These are phyloP conservation scores for Raffaelea albimanens DNA, from an alignment of 2,329 filamentous ascomycete genomes.

Conservation along the genomic window DNA sequence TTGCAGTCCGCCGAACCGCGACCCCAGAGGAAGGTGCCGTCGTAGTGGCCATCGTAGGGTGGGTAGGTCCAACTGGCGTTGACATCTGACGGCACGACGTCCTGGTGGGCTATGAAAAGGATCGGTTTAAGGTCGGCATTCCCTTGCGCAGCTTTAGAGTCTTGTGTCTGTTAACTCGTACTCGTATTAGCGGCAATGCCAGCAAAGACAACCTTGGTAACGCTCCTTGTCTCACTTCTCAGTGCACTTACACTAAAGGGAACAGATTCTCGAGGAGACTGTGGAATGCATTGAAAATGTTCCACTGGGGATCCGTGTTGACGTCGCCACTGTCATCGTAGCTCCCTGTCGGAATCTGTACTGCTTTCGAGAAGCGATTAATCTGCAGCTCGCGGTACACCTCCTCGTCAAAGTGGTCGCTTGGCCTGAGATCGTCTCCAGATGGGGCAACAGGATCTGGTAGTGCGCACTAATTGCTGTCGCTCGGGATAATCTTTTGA, in stretches of 20 bases:
- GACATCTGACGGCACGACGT: conserved; percentile 49
- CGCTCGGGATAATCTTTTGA: too few relatives aligned
- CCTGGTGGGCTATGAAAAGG: conserved; percentile 53
- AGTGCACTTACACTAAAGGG: conserved; percentile 17
- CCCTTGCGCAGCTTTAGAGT: too few relatives aligned
- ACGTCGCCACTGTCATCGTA: conserved; percentile 36
- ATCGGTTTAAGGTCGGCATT: conserved; percentile 41
- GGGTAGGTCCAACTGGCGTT: conserved; percentile 49
- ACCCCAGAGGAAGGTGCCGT: conserved; percentile 51
- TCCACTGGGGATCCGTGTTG: conserved; percentile 47
- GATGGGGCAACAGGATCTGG: too few relatives aligned
- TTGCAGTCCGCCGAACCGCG: conserved; percentile 52
- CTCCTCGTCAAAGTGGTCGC: conserved; percentile 1
- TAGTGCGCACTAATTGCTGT: too few relatives aligned
- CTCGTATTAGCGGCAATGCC: too few relatives aligned
- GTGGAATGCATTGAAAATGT: conserved; percentile 45
- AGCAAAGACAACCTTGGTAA: too few relatives aligned
- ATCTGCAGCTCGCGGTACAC: conserved; percentile 9
- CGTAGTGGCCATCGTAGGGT: conserved; percentile 47
- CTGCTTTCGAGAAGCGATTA: conserved; percentile 18
- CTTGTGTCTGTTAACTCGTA: too few relatives aligned
- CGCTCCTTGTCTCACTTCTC: too few relatives aligned
- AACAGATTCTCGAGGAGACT: conserved; percentile 38
- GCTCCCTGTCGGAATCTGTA: conserved; percentile 21
- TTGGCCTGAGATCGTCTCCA: not conserved